These are phyloP conservation scores for Cryptosporidium canis DNA, from an alignment of 169 alveolate species.

Conservation along the genomic window DNA sequence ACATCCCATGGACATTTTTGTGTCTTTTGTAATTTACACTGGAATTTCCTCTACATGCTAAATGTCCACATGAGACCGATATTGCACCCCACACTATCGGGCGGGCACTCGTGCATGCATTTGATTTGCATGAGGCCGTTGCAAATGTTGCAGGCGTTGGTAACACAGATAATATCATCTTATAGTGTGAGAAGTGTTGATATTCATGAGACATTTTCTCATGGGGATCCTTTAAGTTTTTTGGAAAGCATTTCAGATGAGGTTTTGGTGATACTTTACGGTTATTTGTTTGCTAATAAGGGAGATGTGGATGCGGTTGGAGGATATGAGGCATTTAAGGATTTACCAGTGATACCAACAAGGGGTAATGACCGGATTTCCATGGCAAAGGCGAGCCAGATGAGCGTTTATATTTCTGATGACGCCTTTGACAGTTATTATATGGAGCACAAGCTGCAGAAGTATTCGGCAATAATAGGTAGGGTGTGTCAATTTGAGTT, in stretches of 20 bases:
- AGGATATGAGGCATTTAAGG: not conserved
- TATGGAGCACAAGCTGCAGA: not conserved
- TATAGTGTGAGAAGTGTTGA: not conserved
- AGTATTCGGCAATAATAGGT: constrained; percentile 14
- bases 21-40: constrained; percentile 24
- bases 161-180: constrained; percentile 19
- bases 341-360: constrained; percentile 33
- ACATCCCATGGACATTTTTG: not conserved
- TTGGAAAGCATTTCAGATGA: constrained; percentile 12
- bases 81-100: constrained; percentile 27
- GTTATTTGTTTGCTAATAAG: not conserved
- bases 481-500: constrained; percentile 16
- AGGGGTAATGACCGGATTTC: not conserved
- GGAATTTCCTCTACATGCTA: constrained; percentile 13
- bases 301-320: not conserved
- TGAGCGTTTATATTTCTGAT: constrained; percentile 21
- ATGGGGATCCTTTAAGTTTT: not conserved
- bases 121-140: not conserved
- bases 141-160: not conserved
- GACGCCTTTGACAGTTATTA: constrained; percentile 16
- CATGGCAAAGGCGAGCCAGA: not conserved
- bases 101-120: constrained; percentile 30
- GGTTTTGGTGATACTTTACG: constrained; percentile 1
- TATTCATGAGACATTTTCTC: not conserved
- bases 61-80: constrained; percentile 30